Percentiles rank a stretch among this genome's conserved stretches.
phyloP scores from a whole-genome alignment of 1,284 basidiomycete species.

The Mycosarcoma maydis region DNA sequence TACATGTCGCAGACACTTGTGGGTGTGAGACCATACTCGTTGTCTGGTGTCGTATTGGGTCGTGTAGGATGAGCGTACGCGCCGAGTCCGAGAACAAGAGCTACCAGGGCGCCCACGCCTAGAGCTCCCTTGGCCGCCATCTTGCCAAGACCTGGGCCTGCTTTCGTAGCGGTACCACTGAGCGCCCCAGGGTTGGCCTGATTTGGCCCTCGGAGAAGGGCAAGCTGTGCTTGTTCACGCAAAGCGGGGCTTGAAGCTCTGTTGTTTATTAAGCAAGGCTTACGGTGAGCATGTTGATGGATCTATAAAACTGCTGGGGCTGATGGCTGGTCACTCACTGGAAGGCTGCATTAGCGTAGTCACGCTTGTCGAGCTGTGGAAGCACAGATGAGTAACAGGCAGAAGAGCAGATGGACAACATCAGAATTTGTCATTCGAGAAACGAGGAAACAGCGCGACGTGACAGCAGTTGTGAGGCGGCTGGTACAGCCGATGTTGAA shows the following conservation, averaged over 20 bases:
- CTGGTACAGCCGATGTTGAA: too few species aligned
- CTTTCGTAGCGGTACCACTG: background rate
- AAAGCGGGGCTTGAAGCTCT: conserved; percentile 18
- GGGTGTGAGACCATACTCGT: conserved; percentile 17
- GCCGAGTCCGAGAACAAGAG: conserved; percentile 6
- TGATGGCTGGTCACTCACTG: too few species aligned
- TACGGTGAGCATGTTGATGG: background rate
- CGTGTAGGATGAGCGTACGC: conserved; percentile 19
- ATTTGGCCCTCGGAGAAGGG: conserved; percentile 3
- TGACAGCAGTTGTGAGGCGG: background rate
- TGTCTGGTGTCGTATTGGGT: conserved; percentile 20
- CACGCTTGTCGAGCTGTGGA: conserved; percentile 18
- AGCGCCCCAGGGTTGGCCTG: background rate
- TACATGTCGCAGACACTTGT: conserved; percentile 19
- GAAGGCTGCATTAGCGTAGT: conserved; percentile 1
- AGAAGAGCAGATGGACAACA: background rate
- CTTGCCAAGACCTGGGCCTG: background rate
- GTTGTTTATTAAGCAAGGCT: background rate
- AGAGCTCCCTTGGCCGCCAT: conserved; percentile 1
- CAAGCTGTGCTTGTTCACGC: conserved; percentile 7
- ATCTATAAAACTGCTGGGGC: too few species aligned
- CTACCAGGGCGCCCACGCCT: conserved; percentile 7
- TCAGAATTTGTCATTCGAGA: conserved; percentile 12
- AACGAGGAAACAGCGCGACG: background rate
- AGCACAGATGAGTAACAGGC: conserved; percentile 5